Evolutionary conservation across 2,329 filamentous ascomycete species (phyloP).

Genomic region (Stenocarpella maydis): DNA sequence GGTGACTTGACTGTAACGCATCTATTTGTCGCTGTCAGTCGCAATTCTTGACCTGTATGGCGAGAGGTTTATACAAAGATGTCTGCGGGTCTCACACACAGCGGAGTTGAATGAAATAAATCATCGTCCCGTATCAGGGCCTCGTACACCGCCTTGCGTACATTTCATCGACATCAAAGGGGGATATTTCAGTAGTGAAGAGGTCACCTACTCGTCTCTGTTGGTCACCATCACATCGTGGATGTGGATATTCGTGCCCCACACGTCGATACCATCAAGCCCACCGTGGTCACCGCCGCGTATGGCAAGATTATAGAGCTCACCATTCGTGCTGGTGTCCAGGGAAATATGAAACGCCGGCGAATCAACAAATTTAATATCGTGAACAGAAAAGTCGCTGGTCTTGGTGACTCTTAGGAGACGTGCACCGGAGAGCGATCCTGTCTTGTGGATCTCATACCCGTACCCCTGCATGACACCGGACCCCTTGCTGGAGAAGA

Average conservation of each 20-base stretch:
- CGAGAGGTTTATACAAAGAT: no score
- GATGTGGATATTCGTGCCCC: slow-evolving; percentile 61
- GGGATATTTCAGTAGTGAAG: no score
- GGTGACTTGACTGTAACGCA: slow-evolving; percentile 53
- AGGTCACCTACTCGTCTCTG: slow-evolving; percentile 56
- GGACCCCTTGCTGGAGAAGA: slow-evolving; percentile 52
- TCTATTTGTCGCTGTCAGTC: not conserved
- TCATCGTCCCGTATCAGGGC: no score
- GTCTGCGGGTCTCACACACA: not conserved
- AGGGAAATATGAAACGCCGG: slow-evolving; percentile 58
- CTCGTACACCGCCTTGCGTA: no score
- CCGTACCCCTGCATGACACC: slow-evolving; percentile 60
- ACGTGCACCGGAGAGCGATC: slow-evolving; percentile 29
- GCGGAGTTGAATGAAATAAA: no score
- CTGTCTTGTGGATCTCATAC: slow-evolving; percentile 52
- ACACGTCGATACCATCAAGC: slow-evolving; percentile 64
- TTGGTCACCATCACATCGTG: slow-evolving; percentile 68
- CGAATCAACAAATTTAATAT: slow-evolving; percentile 56
- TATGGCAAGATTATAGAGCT: slow-evolving; percentile 61
- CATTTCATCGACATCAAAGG: no score
- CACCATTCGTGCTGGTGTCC: slow-evolving; percentile 56
- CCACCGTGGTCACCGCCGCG: slow-evolving; percentile 56
- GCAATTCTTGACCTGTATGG: no score
- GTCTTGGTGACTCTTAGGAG: slow-evolving; percentile 43
- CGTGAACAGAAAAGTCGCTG: slow-evolving; percentile 56